A percentile compares a stretch with the other conserved stretches of the same genome.
These are phyloP conservation scores for Candolleomyces efflorescens DNA, from an alignment of 768 basidiomycete genomes.

Conservation along the genomic window DNA sequence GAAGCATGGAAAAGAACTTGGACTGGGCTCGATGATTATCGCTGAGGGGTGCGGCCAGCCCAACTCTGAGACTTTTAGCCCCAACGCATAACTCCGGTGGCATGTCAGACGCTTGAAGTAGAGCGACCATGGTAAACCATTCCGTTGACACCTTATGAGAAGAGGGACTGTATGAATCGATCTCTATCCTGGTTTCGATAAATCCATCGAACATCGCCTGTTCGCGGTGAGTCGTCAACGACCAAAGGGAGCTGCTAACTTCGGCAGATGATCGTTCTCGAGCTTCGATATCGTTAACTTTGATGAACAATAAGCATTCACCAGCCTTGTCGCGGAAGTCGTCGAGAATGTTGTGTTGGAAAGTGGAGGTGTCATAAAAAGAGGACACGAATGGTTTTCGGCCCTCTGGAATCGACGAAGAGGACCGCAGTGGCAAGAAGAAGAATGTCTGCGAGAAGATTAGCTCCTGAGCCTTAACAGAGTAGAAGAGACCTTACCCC, in stretches of 20 bases:
- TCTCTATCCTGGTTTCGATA: background rate
- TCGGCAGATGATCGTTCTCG: constrained; percentile 17
- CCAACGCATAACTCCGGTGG: background rate
- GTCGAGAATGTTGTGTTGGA: constrained; percentile 22
- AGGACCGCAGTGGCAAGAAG: constrained; percentile 37
- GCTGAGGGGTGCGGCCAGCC: constrained; percentile 25
- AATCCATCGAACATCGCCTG: background rate
- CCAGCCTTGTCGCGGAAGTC: constrained; percentile 20
- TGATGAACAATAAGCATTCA: constrained; percentile 39
- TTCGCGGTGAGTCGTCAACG: constrained; percentile 17
- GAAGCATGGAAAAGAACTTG: constrained; percentile 41
- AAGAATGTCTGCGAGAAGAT: constrained; percentile 26
- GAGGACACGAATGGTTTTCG: constrained; percentile 8
- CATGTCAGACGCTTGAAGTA: constrained; percentile 7
- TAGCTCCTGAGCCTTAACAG: background rate
- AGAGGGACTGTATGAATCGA: background rate
- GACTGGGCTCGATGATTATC: background rate
- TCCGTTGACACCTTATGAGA: background rate
- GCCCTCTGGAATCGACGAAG: constrained; percentile 15
- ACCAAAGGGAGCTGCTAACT: constrained; percentile 14
- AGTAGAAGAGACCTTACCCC: constrained; percentile 33
- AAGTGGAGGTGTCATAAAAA: constrained; percentile 15
- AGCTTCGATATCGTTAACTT: constrained; percentile 24
- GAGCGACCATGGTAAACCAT: constrained; percentile 8
- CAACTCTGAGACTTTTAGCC: constrained; percentile 13